These are phyloP conservation scores for Pseudogymnoascus sp. DNA, from an alignment of 2,329 filamentous ascomycete species.

Conservation along the genomic window DNA sequence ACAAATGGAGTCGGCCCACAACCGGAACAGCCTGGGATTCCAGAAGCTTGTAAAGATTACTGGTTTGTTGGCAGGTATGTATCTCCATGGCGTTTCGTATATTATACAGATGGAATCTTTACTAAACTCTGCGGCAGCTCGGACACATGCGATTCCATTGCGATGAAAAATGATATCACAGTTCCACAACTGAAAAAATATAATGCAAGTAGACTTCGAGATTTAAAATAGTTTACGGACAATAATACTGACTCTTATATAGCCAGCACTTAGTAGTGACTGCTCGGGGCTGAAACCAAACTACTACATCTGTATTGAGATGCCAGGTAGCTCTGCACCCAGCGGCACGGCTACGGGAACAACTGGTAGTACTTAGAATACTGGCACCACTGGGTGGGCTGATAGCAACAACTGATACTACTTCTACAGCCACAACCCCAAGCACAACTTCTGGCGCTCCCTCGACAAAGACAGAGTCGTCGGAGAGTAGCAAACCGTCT, in stretches of 20 bases:
- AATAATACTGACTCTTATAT: neutral
- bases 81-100: neutral
- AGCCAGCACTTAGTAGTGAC: slow-evolving; percentile 4
- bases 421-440: neutral
- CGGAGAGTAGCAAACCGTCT: neutral
- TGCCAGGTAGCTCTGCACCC: neutral
- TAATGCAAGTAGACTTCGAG: neutral
- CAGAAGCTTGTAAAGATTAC: neutral
- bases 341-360: neutral
- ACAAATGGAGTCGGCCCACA: slow-evolving; percentile 10
- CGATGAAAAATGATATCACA: slow-evolving; percentile 3
- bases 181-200: slow-evolving; percentile 2
- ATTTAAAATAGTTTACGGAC: neutral
- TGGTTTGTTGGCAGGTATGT: slow-evolving; percentile 9
- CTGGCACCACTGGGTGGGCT: neutral
- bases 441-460: neutral
- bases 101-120: neutral
- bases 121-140: neutral
- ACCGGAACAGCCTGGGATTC: slow-evolving; percentile 7
- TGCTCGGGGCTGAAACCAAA: slow-evolving; percentile 6
- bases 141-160: slow-evolving; percentile 6
- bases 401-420: neutral
- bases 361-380: neutral
- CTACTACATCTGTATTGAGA: slow-evolving; percentile 10
- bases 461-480: neutral